Conservation (phyloP, 2,329 filamentous ascomycete species). For the Alternaria ventricosa region DNA sequence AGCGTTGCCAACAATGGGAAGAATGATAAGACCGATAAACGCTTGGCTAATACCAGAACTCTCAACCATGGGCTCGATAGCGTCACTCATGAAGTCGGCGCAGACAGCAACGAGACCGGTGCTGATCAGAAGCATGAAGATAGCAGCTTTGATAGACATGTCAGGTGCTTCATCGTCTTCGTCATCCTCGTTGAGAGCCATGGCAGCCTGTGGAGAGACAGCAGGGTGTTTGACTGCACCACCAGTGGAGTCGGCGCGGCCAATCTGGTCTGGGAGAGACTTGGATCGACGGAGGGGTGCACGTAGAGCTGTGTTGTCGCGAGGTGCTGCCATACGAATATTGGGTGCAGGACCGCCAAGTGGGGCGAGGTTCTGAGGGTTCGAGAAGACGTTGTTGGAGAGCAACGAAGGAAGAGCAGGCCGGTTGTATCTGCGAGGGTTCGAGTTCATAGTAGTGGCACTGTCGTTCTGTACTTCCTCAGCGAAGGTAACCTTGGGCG, state of each 20-base stretch:
- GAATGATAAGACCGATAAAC: constrained; percentile 79
- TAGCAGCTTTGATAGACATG: constrained; percentile 65
- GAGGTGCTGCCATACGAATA: constrained; percentile 41
- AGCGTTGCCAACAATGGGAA: constrained; percentile 84
- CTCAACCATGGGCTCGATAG: constrained; percentile 71
- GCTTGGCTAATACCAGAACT: constrained; percentile 69
- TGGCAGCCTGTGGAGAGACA: constrained; percentile 26
- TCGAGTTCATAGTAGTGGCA: constrained; percentile 58
- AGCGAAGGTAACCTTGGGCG: constrained; percentile 49
- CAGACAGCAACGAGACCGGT: constrained; percentile 66
- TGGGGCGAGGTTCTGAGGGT: constrained; percentile 47
- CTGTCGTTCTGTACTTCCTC: constrained; percentile 41
- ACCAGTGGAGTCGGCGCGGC: constrained; percentile 28
- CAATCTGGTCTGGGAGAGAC: constrained; percentile 48
- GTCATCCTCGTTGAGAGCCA: constrained; percentile 23
- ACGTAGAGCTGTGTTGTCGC: constrained; percentile 9
- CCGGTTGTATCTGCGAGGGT: constrained; percentile 58
- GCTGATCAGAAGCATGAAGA: constrained; percentile 61
- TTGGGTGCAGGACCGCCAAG: constrained; percentile 35
- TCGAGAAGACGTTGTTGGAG: constrained; percentile 72
- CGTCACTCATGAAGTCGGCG: constrained; percentile 76
- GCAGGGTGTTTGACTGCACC: constrained; percentile 26
- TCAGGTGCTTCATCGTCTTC: constrained; percentile 43
- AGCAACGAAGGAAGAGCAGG: constrained; percentile 70
- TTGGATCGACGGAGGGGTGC: constrained; percentile 40